Evolutionary conservation across 2,329 filamentous ascomycete genomes (phyloP), one percentile per base, ranked within the genome.

Genomic region (Daldinia sp.): DNA sequence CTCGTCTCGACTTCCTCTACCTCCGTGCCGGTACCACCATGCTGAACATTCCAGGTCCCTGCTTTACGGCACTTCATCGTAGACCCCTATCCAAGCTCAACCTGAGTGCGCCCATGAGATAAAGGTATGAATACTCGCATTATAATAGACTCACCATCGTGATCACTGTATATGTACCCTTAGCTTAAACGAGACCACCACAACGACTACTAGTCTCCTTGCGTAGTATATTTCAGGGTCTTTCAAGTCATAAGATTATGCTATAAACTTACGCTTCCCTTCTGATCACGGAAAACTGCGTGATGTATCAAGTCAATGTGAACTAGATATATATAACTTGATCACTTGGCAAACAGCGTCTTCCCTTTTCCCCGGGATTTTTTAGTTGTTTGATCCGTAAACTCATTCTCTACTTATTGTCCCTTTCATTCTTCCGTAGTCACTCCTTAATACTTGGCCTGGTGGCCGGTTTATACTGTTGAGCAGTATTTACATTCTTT

Each of bases 401-500:
- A 66, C 65, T 59, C 29, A 49, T 62, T 66, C 30, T 51, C 21
- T 25, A 58, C 15, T 17, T 10, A 13, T 5, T 3, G 19, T 35
- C 19, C 3, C 25, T 39, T 49, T 27, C 19, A 3, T 41, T 45
- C 50, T 57, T 64, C 47, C 55, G 35, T 34, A 45, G 41, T 51
- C 61, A 35, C 51, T 65, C 55, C 25, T 64, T 66, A 35, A n/a
- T 64, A 25, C 39, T 43, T 54, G 27, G 45, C 62, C 66, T 69
- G 67, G 68, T 58, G 68, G 68, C 64, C 69, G 58, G 64, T 34
- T 55, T 32, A 21, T 37, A 58, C 64, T 67, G 61, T 60, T 67
- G 64, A 65, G 55, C 64, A 67, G 64, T 62, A 45, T 49, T 58
- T 62, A 54, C 64, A 19, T 60, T 62, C 61, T 55, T 60, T 58